Evolutionary conservation across 2,329 filamentous ascomycete species (phyloP), one percentile per base, ranked within the genome.

Genomic region (Drechslerella dactyloides): DNA sequence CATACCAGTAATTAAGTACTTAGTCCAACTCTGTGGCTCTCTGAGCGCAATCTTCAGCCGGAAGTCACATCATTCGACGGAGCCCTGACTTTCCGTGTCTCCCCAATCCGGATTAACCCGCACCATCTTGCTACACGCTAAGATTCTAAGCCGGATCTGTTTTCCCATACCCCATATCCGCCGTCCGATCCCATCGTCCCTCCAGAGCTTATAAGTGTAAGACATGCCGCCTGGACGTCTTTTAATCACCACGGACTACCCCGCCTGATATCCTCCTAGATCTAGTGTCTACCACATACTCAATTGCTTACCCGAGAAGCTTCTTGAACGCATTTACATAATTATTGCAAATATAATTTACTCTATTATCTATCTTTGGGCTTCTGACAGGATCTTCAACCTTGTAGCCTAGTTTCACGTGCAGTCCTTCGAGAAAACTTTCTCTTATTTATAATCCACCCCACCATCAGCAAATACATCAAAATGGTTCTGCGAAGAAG

Each of bases 81-180:
- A 55, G n/a, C 24, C 37, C 30, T 35, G 53, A 59, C 40, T 44
- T 40, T 19, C 11, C 17, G 48, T 30, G 27, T 69, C 61, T 69
- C 52, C 35, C 30, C 37, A 70, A 40, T 15, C 55, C 68, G 68
- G 68, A 72, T 72, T 72, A 72, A 72, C 56, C 60, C 60, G 50
- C 33, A 56, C 54, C 37, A 33, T 21, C 55, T 60, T 70, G 46
- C 51, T 59, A 55, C 66, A 52, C 44, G 54, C 52, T 60, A 72
- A 51, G 50, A 60, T 58, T 57, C 66, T 59, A 64, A 56, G 60
- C 53, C 55, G 60, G 48, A 60, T 60, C 50, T 48, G 55, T 72
- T 61, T 70, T 60, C 68, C 68, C 68, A 72, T 72, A 72, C 68
- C 68, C 68, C 68, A 72, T 72, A 72, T 65, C 68, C 68, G 60